Base-by-base conservation (phyloP, 306 rosid species). In the Morella rubra region DNA sequence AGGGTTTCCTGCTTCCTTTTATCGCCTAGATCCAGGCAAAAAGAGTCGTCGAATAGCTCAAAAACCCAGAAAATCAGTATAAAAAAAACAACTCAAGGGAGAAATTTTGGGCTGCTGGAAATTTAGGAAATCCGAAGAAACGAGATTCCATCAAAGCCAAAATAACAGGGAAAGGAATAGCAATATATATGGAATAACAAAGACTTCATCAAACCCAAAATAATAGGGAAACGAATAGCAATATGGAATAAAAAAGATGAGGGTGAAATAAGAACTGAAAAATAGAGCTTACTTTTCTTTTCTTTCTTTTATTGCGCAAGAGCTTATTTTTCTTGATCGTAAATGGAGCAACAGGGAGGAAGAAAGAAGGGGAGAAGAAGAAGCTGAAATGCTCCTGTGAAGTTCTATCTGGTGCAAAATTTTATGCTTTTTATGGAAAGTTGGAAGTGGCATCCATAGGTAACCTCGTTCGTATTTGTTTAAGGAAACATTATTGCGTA, bases 361-460 rank as follows among this genome's bases (percentile, higher is more conserved):
- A 50, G 53, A 15, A 47, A 7, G 27, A 45, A 62, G 7, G 44
- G 24, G 62, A 75, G 44, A 18, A 67, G 16, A 77, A 60, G 50
- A 5, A 50, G 54, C 16, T 3, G 77, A 6, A 76, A 80, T 76
- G 82, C 70, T 74, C 73, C 40, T 20, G 67, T 47, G 67, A n/a
- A n/a, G 44, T 58, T 27, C 32, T 73, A 12, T 53, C 64, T 20
- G 78, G 74, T 77, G 62, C 62, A 56, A 66, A 27, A 49, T 76
- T 51, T 6, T 81, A 62, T 89, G 82, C 93, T 85, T 73, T 85
- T 79, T 80, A 77, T 79, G 91, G 90, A 89, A 87, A 87, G 76
- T 56, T 65, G 58, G 8, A 50, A 66, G 68, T 77, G 74, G 79
- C 77, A 66, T 41, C 47, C 27, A 0, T 5, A 78, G 42, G 27